phyloP scores from a whole-genome alignment of 192 early-diverging fungal genomes.

The Kappamyces sp. region DNA sequence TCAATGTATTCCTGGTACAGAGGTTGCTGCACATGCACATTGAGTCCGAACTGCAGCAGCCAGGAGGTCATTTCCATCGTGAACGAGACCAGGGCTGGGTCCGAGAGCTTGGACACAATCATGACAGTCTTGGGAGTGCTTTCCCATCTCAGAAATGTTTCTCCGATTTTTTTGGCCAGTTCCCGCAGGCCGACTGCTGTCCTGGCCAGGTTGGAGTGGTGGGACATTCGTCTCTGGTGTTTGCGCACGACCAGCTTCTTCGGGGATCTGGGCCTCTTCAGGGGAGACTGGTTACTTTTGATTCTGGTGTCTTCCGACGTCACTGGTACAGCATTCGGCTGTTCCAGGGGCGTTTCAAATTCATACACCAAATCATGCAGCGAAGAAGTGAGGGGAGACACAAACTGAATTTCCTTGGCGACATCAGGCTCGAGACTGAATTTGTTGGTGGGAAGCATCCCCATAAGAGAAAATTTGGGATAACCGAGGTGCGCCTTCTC shows the following conservation, averaged over 20 bases:
- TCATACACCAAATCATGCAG: slow-evolving; percentile 7
- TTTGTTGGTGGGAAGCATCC: neutral
- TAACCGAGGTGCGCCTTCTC: neutral
- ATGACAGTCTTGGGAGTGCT: slow-evolving; percentile 32
- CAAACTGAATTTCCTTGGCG: neutral
- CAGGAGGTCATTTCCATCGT: slow-evolving; percentile 34
- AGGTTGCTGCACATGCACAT: slow-evolving; percentile 31
- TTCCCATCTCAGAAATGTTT: slow-evolving; percentile 35
- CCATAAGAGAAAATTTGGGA: neutral
- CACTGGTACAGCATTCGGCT: neutral
- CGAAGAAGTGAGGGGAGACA: slow-evolving; percentile 3
- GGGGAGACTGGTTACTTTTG: too few species aligned
- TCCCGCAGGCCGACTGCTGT: slow-evolving; percentile 44
- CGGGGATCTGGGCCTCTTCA: slow-evolving; percentile 2
- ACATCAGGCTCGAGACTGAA: neutral
- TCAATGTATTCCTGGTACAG: slow-evolving; percentile 22
- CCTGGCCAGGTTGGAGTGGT: slow-evolving; percentile 36
- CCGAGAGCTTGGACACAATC: slow-evolving; percentile 42
- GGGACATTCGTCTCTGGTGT: slow-evolving; percentile 22
- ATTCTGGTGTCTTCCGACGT: slow-evolving; percentile 4
- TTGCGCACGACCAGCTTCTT: neutral
- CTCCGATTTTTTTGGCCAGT: slow-evolving; percentile 46
- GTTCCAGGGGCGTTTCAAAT: slow-evolving; percentile 4
- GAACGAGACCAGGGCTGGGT: slow-evolving; percentile 27
- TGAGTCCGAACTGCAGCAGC: slow-evolving; percentile 31